Conservation (phyloP, 2,329 filamentous ascomycete species). For the Juglanconis sp. region DNA sequence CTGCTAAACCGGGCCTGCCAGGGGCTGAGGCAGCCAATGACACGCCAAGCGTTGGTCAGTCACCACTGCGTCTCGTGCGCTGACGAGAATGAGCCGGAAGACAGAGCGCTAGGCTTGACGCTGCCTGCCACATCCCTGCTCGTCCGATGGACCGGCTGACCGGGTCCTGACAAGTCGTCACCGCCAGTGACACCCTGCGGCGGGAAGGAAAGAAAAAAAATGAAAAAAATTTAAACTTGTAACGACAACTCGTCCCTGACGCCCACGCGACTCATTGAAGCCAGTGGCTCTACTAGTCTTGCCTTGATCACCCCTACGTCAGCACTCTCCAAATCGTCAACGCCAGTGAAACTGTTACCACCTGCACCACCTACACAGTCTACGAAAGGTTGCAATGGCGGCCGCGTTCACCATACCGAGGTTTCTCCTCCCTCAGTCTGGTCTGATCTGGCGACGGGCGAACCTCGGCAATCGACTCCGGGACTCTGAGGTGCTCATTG, state of each 20-base stretch:
- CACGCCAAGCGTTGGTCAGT: constrained; percentile 15
- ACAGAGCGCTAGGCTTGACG: background rate
- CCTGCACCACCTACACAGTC: background rate
- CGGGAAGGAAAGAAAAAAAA: too few species aligned
- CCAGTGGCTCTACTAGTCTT: background rate
- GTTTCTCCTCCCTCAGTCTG: constrained; percentile 64
- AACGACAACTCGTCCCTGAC: too few species aligned
- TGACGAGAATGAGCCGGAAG: constrained; percentile 18
- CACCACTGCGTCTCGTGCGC: too few species aligned
- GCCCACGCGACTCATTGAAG: too few species aligned
- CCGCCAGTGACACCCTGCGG: too few species aligned
- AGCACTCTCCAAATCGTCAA: background rate
- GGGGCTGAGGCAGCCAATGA: constrained; percentile 17
- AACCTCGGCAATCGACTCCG: constrained; percentile 22
- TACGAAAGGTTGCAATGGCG: constrained; percentile 34
- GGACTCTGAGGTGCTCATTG: constrained; percentile 28
- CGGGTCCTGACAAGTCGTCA: background rate
- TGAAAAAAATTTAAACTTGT: too few species aligned
- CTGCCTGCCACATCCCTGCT: background rate
- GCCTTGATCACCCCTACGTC: background rate
- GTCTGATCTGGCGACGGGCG: constrained; percentile 50
- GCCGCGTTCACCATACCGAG: constrained; percentile 56
- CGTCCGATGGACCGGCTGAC: too few species aligned
- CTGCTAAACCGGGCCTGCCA: constrained; percentile 5
- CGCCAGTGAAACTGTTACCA: background rate